These are phyloP conservation scores for Cercospora nicotianae DNA, from an alignment of 2,329 filamentous ascomycete species.

Conservation along the genomic window DNA sequence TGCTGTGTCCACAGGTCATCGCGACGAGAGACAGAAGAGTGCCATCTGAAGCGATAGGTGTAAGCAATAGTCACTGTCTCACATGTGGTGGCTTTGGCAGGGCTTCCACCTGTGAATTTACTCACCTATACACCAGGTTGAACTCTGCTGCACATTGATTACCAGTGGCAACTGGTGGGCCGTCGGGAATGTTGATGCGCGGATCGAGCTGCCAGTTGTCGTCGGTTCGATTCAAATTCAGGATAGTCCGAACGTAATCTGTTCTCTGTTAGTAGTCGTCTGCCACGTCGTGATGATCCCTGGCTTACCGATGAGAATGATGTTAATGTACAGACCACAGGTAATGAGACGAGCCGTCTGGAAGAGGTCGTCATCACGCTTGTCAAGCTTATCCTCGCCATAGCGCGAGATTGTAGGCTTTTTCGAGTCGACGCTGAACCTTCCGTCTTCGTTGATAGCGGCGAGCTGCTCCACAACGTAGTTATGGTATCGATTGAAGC, in stretches of 20 bases:
- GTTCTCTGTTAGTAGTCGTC: background rate
- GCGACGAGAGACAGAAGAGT: constrained; percentile 45
- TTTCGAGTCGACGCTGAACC: constrained; percentile 70
- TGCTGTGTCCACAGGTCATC: constrained; percentile 51
- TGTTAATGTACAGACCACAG: constrained; percentile 56
- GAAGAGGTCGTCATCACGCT: constrained; percentile 52
- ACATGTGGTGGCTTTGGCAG: no score
- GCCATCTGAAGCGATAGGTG: constrained; percentile 50
- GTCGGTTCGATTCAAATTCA: constrained; percentile 49
- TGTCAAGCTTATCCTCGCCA: constrained; percentile 35
- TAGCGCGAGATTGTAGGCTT: constrained; percentile 39
- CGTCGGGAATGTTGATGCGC: constrained; percentile 41
- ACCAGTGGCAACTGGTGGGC: constrained; percentile 46
- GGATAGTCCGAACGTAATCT: constrained; percentile 56
- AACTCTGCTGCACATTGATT: constrained; percentile 57
- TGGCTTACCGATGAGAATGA: constrained; percentile 45
- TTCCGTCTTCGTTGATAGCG: constrained; percentile 78
- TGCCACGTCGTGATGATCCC: background rate
- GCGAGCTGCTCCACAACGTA: constrained; percentile 76
- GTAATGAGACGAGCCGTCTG: constrained; percentile 54
- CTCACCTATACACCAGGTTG: constrained; percentile 42
- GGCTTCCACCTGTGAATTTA: no score
- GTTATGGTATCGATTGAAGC: constrained; percentile 80
- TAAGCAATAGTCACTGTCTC: no score
- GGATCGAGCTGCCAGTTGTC: constrained; percentile 49